A percentile compares a stretch with the other conserved stretches of the same genome.
phyloP scores from a whole-genome alignment of 176 grass and related monocot species.

The Cenchrus americanus region DNA sequence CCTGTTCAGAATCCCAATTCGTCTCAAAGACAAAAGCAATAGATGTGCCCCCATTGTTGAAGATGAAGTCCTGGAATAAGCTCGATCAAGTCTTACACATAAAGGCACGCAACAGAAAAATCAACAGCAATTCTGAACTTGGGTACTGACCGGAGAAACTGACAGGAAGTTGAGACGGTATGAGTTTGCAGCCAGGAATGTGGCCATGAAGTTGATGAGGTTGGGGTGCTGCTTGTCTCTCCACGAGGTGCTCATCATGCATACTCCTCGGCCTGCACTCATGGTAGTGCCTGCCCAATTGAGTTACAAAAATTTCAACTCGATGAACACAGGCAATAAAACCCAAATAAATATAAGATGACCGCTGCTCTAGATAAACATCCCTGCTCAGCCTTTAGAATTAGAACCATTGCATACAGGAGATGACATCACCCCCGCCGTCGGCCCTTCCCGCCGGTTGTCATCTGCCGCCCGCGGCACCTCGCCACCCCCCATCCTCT shows the following conservation, averaged over 20 bases:
- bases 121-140: background rate
- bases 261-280: constrained; percentile 60
- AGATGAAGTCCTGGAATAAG: constrained; percentile 65
- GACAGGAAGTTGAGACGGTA: constrained; percentile 77
- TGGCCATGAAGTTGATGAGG: constrained; percentile 64
- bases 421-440: background rate
- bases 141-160: constrained; percentile 57
- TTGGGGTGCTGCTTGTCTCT: constrained; percentile 65
- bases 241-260: constrained; percentile 82
- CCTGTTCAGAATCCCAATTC: constrained; percentile 61
- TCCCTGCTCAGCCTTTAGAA: background rate
- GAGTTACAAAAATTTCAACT: background rate
- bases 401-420: background rate
- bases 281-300: background rate
- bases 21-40: constrained; percentile 82
- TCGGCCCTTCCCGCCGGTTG: too few species aligned
- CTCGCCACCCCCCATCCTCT: too few species aligned
- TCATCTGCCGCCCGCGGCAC: too few species aligned
- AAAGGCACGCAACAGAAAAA: background rate
- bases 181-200: constrained; percentile 66
- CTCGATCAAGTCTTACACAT: background rate
- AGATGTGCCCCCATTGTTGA: constrained; percentile 77
- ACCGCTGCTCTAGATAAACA: background rate
- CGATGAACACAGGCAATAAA: background rate
- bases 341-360: background rate